Percentiles rank a stretch among this genome's conserved stretches.
These are phyloP conservation scores for Cylindrotheca closterium DNA, from an alignment of 108 stramenopile genomes.

Conservation along the genomic window DNA sequence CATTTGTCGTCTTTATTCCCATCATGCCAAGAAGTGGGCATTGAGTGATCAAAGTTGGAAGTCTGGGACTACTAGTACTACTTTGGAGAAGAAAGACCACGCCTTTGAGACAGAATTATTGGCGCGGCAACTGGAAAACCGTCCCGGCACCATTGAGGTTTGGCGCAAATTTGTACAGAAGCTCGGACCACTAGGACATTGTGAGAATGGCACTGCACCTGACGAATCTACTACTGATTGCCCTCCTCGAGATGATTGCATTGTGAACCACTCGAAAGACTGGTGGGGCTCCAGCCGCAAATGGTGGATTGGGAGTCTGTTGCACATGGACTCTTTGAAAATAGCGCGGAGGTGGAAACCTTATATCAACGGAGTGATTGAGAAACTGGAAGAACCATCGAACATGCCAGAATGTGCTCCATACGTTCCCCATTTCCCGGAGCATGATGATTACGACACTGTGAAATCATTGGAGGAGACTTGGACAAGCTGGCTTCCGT, in stretches of 20 bases:
- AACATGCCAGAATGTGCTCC: not conserved
- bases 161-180: constrained; percentile 25
- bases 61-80: not conserved
- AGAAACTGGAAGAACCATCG: constrained; percentile 3
- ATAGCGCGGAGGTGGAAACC: not conserved
- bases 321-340: constrained; percentile 3
- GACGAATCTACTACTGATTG: not conserved
- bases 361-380: not conserved
- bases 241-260: not conserved
- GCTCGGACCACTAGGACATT: constrained; percentile 16
- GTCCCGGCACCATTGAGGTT: constrained; percentile 15
- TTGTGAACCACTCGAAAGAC: too few relatives aligned
- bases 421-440: not conserved
- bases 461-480: not conserved
- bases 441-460: not conserved
- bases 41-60: constrained; percentile 17
- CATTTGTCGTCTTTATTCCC: constrained; percentile 9
- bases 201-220: not conserved
- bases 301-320: constrained; percentile 32
- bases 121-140: constrained; percentile 26
- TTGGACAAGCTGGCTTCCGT: constrained; percentile 10
- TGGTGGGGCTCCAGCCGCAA: constrained; percentile 23
- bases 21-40: constrained; percentile 20
- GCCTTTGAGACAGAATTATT: not conserved
- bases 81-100: not conserved